Conservation (phyloP, 305 asterid genomes). For the Salvia sclarea region DNA sequence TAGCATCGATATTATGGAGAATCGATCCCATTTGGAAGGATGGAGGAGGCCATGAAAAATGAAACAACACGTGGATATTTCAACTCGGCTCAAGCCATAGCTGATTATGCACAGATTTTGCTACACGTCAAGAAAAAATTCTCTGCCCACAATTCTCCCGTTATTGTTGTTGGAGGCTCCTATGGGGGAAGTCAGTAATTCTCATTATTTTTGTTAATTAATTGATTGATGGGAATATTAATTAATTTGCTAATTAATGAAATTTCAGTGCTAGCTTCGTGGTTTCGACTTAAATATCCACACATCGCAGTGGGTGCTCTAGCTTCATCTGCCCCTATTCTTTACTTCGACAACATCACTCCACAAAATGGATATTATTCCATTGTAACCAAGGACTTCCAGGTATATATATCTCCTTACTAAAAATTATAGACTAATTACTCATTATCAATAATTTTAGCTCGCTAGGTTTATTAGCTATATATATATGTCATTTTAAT, state of each 20-base stretch:
- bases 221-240: no score
- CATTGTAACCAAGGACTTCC: constrained; percentile 56
- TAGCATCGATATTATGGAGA: constrained; percentile 73
- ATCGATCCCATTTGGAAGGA: constrained; percentile 55
- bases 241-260: neutral
- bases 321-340: constrained; percentile 80
- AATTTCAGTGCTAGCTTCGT: constrained; percentile 64
- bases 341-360: constrained; percentile 58
- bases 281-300: constrained; percentile 80
- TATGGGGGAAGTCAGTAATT: constrained; percentile 73
- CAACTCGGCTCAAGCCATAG: constrained; percentile 73
- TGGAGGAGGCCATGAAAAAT: constrained; percentile 47
- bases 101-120: constrained; percentile 66
- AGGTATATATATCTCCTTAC: constrained; percentile 39
- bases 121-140: constrained; percentile 45
- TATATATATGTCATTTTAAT: no score
- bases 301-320: constrained; percentile 72
- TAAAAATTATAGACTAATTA: no score
- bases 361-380: constrained; percentile 67
- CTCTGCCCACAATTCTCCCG: constrained; percentile 51
- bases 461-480: no score
- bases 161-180: constrained; percentile 65
- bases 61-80: constrained; percentile 54
- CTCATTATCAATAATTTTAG: no score
- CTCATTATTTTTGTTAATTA: no score